These are phyloP conservation scores for Moringa oleifera DNA, from an alignment of 345 rosid genomes.

Conservation along the genomic window DNA sequence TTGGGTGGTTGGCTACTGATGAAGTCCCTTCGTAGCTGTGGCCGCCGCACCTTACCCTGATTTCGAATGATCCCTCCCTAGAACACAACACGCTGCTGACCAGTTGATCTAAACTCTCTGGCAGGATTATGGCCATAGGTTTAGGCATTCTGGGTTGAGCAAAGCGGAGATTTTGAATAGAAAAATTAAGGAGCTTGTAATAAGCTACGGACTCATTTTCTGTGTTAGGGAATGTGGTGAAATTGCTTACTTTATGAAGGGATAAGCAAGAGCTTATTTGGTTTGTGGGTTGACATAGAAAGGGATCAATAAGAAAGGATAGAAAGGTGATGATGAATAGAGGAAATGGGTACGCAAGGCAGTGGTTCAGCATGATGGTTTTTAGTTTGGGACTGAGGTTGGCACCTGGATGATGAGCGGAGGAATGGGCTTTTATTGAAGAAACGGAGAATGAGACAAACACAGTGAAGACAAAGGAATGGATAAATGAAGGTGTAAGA, in stretches of 20 bases:
- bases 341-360: background rate
- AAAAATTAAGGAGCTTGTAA: conserved; percentile 37
- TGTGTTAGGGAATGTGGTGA: conserved; percentile 30
- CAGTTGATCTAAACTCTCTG: conserved; percentile 29
- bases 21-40: conserved; percentile 62
- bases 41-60: conserved; percentile 52
- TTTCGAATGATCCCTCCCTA: conserved; percentile 21
- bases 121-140: conserved; percentile 37
- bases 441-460: too few species aligned
- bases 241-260: conserved; percentile 30
- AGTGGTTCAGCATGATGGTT: too few species aligned
- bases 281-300: background rate
- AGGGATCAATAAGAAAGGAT: background rate
- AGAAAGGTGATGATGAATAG: background rate
- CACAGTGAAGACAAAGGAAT: too few species aligned
- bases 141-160: conserved; percentile 30
- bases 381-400: too few species aligned
- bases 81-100: conserved; percentile 29
- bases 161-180: conserved; percentile 43
- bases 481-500: too few species aligned
- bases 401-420: too few species aligned
- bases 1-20: conserved; percentile 25
- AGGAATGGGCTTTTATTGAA: too few species aligned
- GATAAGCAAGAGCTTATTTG: conserved; percentile 27
- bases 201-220: conserved; percentile 20